phyloP scores from a whole-genome alignment of 1,139 yeast species.

The Entelexis sorbosivorans region DNA sequence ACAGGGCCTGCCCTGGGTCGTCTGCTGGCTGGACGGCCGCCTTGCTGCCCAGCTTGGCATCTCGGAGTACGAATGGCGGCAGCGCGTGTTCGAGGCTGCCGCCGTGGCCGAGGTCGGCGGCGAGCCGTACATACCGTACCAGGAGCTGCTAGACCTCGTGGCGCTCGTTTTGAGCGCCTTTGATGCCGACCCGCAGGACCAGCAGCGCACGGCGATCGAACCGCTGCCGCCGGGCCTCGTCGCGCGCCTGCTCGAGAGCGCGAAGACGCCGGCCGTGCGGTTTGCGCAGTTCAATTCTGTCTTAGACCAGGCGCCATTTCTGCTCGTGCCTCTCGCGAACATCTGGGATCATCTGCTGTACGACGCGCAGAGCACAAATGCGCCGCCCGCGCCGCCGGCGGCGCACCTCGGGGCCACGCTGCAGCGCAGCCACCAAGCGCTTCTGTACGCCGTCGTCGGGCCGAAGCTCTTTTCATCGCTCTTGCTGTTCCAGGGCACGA shows the following conservation, averaged over 20 bases:
- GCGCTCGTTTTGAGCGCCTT: conserved; percentile 18
- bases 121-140: conserved; percentile 19
- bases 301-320: conserved; percentile 13
- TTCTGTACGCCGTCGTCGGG: conserved; percentile 16
- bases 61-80: conserved; percentile 3
- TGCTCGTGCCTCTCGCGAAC: conserved; percentile 11
- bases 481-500: conserved; percentile 60
- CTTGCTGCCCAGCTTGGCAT: conserved; percentile 8
- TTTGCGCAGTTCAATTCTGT: conserved; percentile 13
- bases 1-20: conserved; percentile 8
- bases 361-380: conserved; percentile 5
- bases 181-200: conserved; percentile 15
- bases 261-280: conserved; percentile 19
- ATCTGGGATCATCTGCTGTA: conserved; percentile 22
- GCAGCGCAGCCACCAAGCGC: conserved; percentile 6
- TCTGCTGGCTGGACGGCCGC: conserved; percentile 19
- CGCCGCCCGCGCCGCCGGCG: not conserved
- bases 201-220: not conserved
- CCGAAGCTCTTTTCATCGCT: conserved; percentile 30
- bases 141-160: conserved; percentile 17
- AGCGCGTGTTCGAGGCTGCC: conserved; percentile 11
- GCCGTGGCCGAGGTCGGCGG: conserved; percentile 6
- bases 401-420: not conserved
- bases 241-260: conserved; percentile 11
- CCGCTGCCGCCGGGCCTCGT: conserved; percentile 5